These are phyloP conservation scores for Cladophialophora yegresii DNA, from an alignment of 2,329 filamentous ascomycete species.

Conservation along the genomic window DNA sequence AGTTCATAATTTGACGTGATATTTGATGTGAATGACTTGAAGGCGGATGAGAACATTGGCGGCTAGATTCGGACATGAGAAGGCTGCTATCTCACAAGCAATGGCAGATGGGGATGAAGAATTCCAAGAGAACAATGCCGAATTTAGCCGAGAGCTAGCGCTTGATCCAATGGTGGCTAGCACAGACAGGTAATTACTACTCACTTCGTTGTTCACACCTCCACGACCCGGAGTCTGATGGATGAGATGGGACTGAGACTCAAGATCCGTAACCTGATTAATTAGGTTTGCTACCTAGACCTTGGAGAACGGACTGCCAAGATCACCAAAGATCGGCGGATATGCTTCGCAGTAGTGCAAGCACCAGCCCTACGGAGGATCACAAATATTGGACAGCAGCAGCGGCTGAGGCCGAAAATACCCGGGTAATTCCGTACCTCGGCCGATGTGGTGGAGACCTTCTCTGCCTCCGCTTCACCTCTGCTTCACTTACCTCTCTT, in stretches of 20 bases:
- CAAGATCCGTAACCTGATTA: background rate
- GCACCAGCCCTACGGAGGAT: background rate
- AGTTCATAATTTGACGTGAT: conserved; percentile 90
- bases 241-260: background rate
- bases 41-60: conserved; percentile 83
- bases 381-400: background rate
- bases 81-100: background rate
- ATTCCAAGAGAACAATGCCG: background rate
- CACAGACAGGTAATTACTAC: background rate
- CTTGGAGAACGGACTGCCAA: background rate
- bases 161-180: background rate
- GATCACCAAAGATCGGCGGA: background rate
- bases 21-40: conserved; percentile 93
- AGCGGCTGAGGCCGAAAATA: background rate
- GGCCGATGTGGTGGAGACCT: background rate
- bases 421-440: background rate
- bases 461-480: background rate
- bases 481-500: background rate
- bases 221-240: background rate
- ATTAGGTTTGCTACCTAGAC: background rate
- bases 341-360: background rate
- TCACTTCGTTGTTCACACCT: background rate
- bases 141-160: background rate
- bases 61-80: conserved; percentile 9
- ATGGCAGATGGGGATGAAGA: background rate